phyloP scores from a whole-genome alignment of 192 early-diverging fungal genomes.

The Umbelopsis sp. region DNA sequence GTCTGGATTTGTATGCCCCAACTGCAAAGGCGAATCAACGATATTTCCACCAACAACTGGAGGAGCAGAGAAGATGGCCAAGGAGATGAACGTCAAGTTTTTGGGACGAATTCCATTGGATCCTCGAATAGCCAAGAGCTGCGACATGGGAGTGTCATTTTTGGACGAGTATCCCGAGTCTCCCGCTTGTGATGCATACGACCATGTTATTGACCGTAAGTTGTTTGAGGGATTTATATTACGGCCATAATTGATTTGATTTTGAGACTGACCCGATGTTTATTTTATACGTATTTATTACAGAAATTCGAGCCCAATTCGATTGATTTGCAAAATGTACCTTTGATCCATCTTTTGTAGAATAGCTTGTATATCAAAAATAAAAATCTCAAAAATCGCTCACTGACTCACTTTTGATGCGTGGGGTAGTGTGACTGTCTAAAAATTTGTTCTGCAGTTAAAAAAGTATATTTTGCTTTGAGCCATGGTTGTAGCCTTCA shows the following conservation, averaged over 20 bases:
- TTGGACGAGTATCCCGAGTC: constrained; percentile 88
- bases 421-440: neutral
- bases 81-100: constrained; percentile 63
- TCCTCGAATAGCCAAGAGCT: constrained; percentile 77
- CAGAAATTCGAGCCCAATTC: constrained; percentile 17
- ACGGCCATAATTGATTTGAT: neutral
- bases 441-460: neutral
- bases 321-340: constrained; percentile 4
- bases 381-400: neutral
- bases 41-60: constrained; percentile 83
- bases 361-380: neutral
- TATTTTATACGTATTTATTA: neutral
- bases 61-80: constrained; percentile 67
- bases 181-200: constrained; percentile 74
- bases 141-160: constrained; percentile 90
- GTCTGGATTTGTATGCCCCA: constrained; percentile 96
- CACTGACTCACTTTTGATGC: constrained; percentile 5
- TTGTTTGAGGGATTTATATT: constrained; percentile 15
- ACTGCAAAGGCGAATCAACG: constrained; percentile 71
- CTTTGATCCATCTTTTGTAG: neutral
- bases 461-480: neutral
- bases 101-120: constrained; percentile 79
- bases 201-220: constrained; percentile 65
- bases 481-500: constrained; percentile 7
- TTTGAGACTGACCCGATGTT: neutral